Conservation (phyloP, 768 basidiomycete genomes). For the Hygrocybe coccinea region DNA sequence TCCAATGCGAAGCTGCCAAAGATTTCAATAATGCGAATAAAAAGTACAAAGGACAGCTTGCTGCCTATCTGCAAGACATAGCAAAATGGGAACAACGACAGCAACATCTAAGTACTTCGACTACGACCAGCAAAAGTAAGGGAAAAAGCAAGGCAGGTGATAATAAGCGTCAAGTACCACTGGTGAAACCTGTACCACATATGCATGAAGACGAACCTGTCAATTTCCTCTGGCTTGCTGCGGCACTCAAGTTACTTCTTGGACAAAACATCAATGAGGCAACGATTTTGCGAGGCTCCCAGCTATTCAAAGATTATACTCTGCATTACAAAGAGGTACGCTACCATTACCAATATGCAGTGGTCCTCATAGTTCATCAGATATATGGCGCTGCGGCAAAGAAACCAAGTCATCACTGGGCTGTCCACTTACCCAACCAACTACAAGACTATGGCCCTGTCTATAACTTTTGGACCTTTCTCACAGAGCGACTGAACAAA, state of each 20-base stretch:
- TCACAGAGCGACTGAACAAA: slow-evolving; percentile 27
- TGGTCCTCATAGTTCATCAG: background rate
- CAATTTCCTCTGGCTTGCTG: no score
- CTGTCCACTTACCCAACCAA: slow-evolving; percentile 22
- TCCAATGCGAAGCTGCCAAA: slow-evolving; percentile 6
- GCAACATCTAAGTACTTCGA: no score
- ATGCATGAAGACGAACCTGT: no score
- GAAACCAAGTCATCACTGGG: slow-evolving; percentile 30
- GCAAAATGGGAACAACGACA: background rate
- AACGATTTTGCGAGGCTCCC: no score
- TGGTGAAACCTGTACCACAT: background rate
- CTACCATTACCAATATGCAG: no score
- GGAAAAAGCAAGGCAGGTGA: background rate
- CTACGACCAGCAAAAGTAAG: background rate
- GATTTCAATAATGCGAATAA: slow-evolving; percentile 7
- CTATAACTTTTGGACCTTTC: slow-evolving; percentile 28
- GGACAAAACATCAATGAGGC: no score
- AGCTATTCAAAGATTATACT: no score
- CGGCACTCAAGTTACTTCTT: no score
- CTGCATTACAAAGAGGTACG: no score
- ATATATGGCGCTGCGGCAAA: slow-evolving; percentile 20
- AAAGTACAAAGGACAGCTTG: background rate
- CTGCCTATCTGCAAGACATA: background rate
- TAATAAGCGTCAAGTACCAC: background rate
- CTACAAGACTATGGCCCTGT: slow-evolving; percentile 24